Conservation (phyloP, 1,284 basidiomycete species). For the Nidula niveotomentosa region DNA sequence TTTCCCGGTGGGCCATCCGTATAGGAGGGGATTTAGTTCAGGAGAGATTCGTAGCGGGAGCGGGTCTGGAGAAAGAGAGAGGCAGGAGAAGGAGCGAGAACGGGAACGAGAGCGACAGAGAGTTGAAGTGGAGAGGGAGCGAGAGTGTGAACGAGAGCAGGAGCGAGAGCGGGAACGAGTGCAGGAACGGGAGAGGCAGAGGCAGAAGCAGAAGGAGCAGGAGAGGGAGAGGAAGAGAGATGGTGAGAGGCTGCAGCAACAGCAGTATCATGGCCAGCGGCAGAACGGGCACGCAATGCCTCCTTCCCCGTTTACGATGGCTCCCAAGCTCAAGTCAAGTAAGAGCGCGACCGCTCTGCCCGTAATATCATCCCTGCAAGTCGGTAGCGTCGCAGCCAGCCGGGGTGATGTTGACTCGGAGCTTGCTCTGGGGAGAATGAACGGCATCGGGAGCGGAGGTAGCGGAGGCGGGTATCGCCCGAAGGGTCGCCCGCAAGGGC, state of each 20-base stretch:
- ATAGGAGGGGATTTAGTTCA: conserved; percentile 51
- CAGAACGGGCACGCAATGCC: conserved; percentile 3
- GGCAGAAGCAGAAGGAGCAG: not conserved
- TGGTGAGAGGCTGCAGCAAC: not conserved
- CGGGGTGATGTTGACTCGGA: not conserved
- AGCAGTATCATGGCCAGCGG: conserved; percentile 1
- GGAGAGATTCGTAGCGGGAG: conserved; percentile 25
- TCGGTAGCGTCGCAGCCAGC: conserved; percentile 27
- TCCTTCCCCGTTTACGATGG: conserved; percentile 4
- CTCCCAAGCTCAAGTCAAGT: conserved; percentile 23
- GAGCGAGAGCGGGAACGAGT: not conserved
- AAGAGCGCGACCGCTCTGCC: conserved; percentile 71
- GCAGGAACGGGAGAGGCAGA: not conserved
- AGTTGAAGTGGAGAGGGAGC: too few relatives aligned
- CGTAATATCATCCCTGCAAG: conserved; percentile 56
- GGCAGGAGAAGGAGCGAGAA: conserved; percentile 3
- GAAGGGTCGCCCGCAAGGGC: conserved; percentile 63
- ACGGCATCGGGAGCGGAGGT: conserved; percentile 21
- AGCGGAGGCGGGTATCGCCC: conserved; percentile 40
- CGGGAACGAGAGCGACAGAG: conserved; percentile 1
- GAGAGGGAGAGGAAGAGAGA: not conserved
- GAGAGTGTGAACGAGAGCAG: not conserved
- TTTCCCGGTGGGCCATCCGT: conserved; percentile 60
- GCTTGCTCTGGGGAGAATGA: not conserved
- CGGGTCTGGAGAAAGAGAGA: not conserved